Conservation (phyloP, 495 filamentous ascomycete genomes). For the Neurospora tetrasperma region DNA sequence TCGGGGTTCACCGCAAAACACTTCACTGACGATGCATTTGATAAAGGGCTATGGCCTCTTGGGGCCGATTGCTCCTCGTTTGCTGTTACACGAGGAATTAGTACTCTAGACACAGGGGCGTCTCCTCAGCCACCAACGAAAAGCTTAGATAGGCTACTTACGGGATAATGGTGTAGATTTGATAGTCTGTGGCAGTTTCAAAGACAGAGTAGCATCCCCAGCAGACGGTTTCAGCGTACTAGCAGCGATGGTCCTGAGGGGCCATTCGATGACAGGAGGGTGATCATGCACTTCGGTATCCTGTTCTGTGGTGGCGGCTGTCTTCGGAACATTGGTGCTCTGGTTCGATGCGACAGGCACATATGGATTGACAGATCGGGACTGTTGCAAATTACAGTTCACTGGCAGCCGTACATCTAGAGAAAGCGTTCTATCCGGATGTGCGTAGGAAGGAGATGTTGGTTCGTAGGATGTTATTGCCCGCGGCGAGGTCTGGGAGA, state of each 20-base stretch:
- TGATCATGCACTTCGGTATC: not conserved
- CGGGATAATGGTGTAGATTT: not conserved
- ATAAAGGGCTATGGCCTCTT: not conserved
- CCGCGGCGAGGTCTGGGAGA: not conserved
- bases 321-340: not conserved
- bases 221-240: not conserved
- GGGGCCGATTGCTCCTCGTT: not conserved
- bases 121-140: not conserved
- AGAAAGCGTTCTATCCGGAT: not conserved
- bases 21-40: not conserved
- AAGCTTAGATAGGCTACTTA: not conserved
- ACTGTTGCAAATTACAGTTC: not conserved
- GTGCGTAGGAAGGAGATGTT: not conserved
- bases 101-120: not conserved
- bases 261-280: not conserved
- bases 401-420: not conserved
- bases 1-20: not conserved
- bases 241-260: not conserved
- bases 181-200: not conserved
- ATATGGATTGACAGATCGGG: slow-evolving; percentile 16
- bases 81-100: not conserved
- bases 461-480: not conserved
- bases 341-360: slow-evolving; percentile 1
- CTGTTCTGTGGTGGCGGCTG: not conserved
- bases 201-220: not conserved